Base-by-base conservation (phyloP, 2,329 filamentous ascomycete genomes). In the Alternaria rosae region DNA sequence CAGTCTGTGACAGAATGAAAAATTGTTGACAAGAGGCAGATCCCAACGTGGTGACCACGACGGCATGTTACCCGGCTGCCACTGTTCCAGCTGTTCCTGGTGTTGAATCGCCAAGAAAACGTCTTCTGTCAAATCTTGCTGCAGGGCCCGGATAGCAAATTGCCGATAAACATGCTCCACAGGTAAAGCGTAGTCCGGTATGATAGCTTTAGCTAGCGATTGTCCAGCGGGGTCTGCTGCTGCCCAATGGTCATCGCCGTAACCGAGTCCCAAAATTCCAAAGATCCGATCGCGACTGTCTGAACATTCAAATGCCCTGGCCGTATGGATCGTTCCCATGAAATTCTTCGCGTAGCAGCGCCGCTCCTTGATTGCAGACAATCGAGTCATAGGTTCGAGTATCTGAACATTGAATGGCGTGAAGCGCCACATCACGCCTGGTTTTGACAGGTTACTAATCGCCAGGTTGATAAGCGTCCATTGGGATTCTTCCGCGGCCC, bases 361-460 rank as follows among this genome's bases (percentile, higher is more conserved):
- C 1, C n/a, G 32, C 5, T 38, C 32, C 15, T 38, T 38, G 2
- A 38, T 38, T 5, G 32, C 32, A 38, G 32, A 38, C 15, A 38
- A 5, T 2, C 4, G 32, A 8, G 32, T n/a, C n/a, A 38, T 38
- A 15, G 32, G 15, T n/a, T n/a, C 8, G 32, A 38, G 15, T 0
- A 10, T 1, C 4, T 0, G 1, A 10, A 8, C n/a, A 0, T 10
- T 5, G 15, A 0, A 8, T n/a, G 8, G 32, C 15, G 4, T 9
- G 1, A 2, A 9, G 6, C 4, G 8, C 15, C 32, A 9, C 0
- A 3, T n/a, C 0, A n/a, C 4, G 15, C n/a, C 15, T 38, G 32
- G 0, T 15, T 38, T n/a, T 0, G 9, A 4, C 0, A 38, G 32
- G 15, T 38, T 38, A 15, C 32, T 5, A 4, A 38, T 2, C 9